phyloP scores from a whole-genome alignment of 2,329 filamentous ascomycete species.

The Fusarium piperis region DNA sequence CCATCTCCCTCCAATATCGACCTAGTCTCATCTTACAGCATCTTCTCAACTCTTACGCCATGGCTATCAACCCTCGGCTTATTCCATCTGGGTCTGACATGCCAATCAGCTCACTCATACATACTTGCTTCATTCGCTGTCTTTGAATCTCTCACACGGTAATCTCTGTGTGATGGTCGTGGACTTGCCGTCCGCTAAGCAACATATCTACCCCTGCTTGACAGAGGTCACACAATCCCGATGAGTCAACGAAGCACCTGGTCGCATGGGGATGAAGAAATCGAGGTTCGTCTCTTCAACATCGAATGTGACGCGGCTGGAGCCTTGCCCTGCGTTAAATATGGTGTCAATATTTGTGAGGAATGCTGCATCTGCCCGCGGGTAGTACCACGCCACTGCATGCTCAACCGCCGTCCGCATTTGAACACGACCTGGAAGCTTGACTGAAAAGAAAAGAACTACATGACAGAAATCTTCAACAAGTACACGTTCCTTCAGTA shows the following conservation, averaged over 20 bases:
- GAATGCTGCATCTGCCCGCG: constrained; percentile 27
- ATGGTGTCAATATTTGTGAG: constrained; percentile 29
- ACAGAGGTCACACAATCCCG: not conserved
- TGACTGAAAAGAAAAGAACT: too few species aligned
- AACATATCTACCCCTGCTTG: not conserved
- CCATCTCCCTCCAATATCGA: not conserved
- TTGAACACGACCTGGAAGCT: not conserved
- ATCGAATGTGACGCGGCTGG: constrained; percentile 16
- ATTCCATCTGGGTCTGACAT: constrained; percentile 11
- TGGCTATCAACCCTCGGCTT: constrained; percentile 30
- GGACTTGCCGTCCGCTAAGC: constrained; percentile 14
- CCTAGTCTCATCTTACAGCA: constrained; percentile 21
- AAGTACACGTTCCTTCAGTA: not conserved
- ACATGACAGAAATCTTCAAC: not conserved
- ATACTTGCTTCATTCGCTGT: not conserved
- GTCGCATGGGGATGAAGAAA: constrained; percentile 7
- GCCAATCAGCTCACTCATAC: not conserved
- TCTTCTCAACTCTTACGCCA: constrained; percentile 15
- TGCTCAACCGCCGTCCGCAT: constrained; percentile 14
- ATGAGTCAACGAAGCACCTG: not conserved
- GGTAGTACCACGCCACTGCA: not conserved
- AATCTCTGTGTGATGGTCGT: constrained; percentile 23
- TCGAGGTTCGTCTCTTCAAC: constrained; percentile 19
- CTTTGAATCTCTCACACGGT: constrained; percentile 7
- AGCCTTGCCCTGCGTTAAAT: constrained; percentile 20